A percentile compares a stretch with the other conserved stretches of the same genome.
These are phyloP conservation scores for Gryganskiella cystojenkinii DNA, from an alignment of 192 early-diverging fungal species.

Conservation along the genomic window DNA sequence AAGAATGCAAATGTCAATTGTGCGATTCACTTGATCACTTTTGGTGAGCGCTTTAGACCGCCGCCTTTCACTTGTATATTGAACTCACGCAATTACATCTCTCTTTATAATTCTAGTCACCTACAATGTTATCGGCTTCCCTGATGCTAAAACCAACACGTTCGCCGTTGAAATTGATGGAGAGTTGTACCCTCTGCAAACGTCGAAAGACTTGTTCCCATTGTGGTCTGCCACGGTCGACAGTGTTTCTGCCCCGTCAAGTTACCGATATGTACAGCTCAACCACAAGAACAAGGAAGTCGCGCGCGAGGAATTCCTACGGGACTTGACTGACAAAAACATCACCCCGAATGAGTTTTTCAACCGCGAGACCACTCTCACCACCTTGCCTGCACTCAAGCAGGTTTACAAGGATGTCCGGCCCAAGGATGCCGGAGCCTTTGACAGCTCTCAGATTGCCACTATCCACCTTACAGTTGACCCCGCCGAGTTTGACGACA, in stretches of 20 bases:
- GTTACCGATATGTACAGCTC: conserved; percentile 27
- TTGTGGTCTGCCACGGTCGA: conserved; percentile 9
- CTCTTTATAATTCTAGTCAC: conserved; percentile 13
- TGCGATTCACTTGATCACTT: too few species aligned
- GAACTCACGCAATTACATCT: conserved; percentile 6
- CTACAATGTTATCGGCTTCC: conserved; percentile 22
- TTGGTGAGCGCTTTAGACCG: too few species aligned
- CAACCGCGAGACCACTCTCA: conserved; percentile 15
- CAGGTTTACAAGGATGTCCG: conserved; percentile 21
- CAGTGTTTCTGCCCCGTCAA: conserved; percentile 2
- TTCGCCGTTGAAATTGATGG: conserved; percentile 17
- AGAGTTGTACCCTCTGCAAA: conserved; percentile 9
- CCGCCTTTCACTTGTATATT: not conserved
- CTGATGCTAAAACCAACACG: conserved; percentile 6
- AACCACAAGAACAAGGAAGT: conserved; percentile 5
- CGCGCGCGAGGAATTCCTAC: conserved; percentile 10
- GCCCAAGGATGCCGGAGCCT: conserved; percentile 7
- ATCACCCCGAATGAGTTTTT: conserved; percentile 23
- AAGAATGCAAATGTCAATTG: too few species aligned
- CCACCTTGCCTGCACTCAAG: conserved; percentile 13
- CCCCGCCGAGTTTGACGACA: conserved; percentile 5
- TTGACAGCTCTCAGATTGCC: conserved; percentile 24
- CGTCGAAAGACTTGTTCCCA: conserved; percentile 4
- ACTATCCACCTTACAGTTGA: conserved; percentile 19
- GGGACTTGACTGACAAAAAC: not conserved